A percentile compares a stretch with the other conserved stretches of the same genome.
These are phyloP conservation scores for Rhinocladiella mackenziei DNA, from an alignment of 2,329 filamentous ascomycete genomes.

Conservation along the genomic window DNA sequence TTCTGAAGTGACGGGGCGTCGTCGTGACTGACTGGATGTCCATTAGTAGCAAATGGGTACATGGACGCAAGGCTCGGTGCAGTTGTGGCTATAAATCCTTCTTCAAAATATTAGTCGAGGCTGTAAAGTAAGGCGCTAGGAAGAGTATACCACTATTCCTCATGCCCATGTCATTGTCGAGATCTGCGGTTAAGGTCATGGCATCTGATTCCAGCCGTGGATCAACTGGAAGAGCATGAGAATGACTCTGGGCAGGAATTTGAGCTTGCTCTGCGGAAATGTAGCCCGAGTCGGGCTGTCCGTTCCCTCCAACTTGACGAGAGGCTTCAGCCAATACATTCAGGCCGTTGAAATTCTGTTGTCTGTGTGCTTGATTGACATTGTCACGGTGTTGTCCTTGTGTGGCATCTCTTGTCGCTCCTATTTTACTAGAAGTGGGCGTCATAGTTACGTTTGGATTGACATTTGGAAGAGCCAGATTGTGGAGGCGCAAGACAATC, in stretches of 20 bases:
- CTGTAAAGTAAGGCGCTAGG: not conserved
- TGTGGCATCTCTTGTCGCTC: conserved; percentile 7
- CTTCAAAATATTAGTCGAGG: not conserved
- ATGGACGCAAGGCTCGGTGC: conserved; percentile 6
- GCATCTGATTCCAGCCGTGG: conserved; percentile 15
- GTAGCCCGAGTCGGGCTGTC: conserved; percentile 2
- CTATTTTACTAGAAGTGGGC: conserved; percentile 15
- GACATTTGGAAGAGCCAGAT: conserved; percentile 51
- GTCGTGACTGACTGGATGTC: conserved; percentile 6
- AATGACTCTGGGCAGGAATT: not conserved
- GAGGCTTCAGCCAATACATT: conserved; percentile 87
- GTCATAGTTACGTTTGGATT: conserved; percentile 31
- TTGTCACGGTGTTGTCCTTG: conserved; percentile 25
- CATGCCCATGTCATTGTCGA: conserved; percentile 6
- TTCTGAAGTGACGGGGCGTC: too few relatives aligned
- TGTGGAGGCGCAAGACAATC: conserved; percentile 68
- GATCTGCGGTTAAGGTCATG: conserved; percentile 12
- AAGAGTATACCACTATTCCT: conserved; percentile 7
- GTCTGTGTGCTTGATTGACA: conserved; percentile 42
- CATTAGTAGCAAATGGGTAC: conserved; percentile 6
- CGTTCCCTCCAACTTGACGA: conserved; percentile 59
- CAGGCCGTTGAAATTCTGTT: conserved; percentile 70
- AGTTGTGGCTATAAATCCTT: conserved; percentile 5
- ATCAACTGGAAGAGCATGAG: conserved; percentile 8
- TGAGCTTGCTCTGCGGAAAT: conserved; percentile 7